Base-by-base conservation (phyloP, 768 basidiomycete genomes). In the Dacryopinax primogenitus region DNA sequence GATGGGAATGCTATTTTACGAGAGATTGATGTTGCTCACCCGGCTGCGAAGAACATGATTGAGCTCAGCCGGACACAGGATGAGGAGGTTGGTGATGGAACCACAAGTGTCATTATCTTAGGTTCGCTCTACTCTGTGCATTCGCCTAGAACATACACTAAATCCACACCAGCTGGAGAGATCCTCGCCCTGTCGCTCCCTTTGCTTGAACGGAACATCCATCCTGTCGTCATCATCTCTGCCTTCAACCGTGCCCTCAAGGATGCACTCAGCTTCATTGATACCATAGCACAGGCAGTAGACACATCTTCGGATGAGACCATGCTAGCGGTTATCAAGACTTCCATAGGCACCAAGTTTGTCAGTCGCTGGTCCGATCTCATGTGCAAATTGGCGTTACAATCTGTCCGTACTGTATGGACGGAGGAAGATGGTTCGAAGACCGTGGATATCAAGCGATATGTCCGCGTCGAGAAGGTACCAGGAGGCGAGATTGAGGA, bases 1-100 rank as follows among this genome's bases (percentile, higher is more conserved):
- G 95, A 99, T 72, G 95, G 96, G n/a, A 97, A 99, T 71, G 94
- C 96, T 1, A 98, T 99, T 68, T 79, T 98, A 39, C 87, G 96
- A 63, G 96, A 99, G 76, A 99, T 98, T 70, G 96, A 99, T 70
- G 96, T 99, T 33, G 93, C 94, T 1, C 96, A 99, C 71, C 96
- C 95, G 1, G 96, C 96, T 30, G 95, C 96, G 28, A 99, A 98
- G 79, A 96, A 94, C 70, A 98, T 99, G 95, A 96, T 99, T 68
- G 96, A 99, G 77, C 84, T 98, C 12, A 92, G 91, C 70, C 78
- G 96, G 73, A 98, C 96, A 0, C 96, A 98, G 75, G 96, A 98
- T 71, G 96, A 98, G 77, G 96, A 98, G 73, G 96, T 96, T 69
- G 96, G 95, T 58, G 96, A 97, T 76, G 96, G 95, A 66, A 99